phyloP scores from a whole-genome alignment of 345 rosid genomes.

The Balakata baccata region DNA sequence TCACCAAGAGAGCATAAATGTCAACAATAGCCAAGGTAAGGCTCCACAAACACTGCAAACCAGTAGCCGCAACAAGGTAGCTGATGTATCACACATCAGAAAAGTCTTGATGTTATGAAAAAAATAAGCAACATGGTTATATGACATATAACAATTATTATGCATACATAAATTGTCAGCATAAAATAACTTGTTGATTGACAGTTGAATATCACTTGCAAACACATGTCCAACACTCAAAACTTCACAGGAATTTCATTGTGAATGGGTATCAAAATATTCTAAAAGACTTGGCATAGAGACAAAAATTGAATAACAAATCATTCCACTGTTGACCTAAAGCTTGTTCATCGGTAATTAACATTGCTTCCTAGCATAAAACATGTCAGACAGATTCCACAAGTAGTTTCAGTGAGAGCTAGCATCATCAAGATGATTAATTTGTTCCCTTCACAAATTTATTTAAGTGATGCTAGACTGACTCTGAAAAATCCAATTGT shows the following conservation, averaged over 20 bases:
- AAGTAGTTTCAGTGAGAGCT: neutral
- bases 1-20: constrained; percentile 64
- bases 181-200: neutral
- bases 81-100: constrained; percentile 42
- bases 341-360: neutral
- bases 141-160: no score
- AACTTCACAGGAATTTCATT: neutral
- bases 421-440: neutral
- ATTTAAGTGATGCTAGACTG: neutral
- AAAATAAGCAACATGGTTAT: neutral
- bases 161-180: neutral
- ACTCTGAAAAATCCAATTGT: neutral
- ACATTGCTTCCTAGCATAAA: neutral
- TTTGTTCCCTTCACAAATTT: neutral
- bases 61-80: constrained; percentile 75
- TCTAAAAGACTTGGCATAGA: neutral
- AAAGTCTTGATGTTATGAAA: constrained; percentile 14
- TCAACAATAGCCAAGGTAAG: constrained; percentile 51
- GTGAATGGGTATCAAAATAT: neutral
- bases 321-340: neutral
- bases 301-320: neutral
- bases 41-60: constrained; percentile 75
- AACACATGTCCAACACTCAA: neutral
- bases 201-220: neutral
- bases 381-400: neutral